phyloP scores from a whole-genome alignment of 2,329 filamentous ascomycete species.

The Laburnicola sp. region DNA sequence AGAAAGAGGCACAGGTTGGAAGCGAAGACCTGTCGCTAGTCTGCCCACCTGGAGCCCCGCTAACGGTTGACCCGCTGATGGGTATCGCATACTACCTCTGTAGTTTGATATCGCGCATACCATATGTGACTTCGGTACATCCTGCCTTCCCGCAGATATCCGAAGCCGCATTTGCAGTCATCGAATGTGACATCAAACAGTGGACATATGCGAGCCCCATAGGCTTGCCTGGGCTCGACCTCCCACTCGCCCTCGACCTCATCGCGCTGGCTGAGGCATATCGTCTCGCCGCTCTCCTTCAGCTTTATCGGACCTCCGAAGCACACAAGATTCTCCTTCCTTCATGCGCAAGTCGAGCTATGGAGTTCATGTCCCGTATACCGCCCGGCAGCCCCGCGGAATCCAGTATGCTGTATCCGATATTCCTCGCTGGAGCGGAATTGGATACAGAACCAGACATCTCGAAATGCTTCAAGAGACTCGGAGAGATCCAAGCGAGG shows the following conservation, averaged over 20 bases:
- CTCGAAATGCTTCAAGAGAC: constrained; percentile 32
- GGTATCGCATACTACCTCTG: constrained; percentile 42
- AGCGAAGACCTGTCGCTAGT: constrained; percentile 26
- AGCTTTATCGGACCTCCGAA: constrained; percentile 38
- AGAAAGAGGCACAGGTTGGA: constrained; percentile 15
- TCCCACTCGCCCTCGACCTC: constrained; percentile 38
- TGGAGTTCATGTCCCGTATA: constrained; percentile 42
- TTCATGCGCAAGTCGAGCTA: constrained; percentile 34
- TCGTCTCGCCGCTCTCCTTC: constrained; percentile 40
- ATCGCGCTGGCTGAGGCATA: constrained; percentile 42
- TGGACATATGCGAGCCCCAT: constrained; percentile 43
- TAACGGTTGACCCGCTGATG: constrained; percentile 43
- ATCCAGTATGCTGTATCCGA: constrained; percentile 40
- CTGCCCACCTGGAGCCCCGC: constrained; percentile 22
- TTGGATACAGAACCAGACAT: constrained; percentile 35
- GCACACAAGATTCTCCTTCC: constrained; percentile 30
- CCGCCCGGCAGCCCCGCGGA: constrained; percentile 41
- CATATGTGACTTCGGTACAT: constrained; percentile 37
- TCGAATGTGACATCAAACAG: constrained; percentile 36
- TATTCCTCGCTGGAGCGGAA: constrained; percentile 43
- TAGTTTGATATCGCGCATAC: constrained; percentile 39
- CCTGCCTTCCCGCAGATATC: constrained; percentile 39
- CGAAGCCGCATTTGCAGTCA: constrained; percentile 37
- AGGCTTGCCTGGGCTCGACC: constrained; percentile 28
- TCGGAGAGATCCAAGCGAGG: constrained; percentile 38